These are phyloP conservation scores for Danielozyma ontarioensis DNA, from an alignment of 805 yeast species.

Conservation along the genomic window DNA sequence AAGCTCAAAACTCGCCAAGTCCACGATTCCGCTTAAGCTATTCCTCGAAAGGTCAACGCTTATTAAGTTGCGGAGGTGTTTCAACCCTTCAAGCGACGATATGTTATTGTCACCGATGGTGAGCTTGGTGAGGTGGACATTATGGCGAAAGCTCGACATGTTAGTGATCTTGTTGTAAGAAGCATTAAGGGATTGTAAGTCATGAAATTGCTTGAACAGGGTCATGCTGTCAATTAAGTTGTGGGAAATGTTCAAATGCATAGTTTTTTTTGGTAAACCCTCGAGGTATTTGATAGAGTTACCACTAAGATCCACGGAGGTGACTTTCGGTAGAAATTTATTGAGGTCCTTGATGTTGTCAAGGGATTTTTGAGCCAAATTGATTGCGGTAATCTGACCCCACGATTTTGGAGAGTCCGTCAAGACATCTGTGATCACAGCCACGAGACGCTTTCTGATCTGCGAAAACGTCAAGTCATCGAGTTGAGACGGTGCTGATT, in stretches of 20 bases:
- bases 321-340: slow-evolving; percentile 40
- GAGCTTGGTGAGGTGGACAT: slow-evolving; percentile 40
- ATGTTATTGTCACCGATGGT: slow-evolving; percentile 34
- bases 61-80: slow-evolving; percentile 33
- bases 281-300: slow-evolving; percentile 39
- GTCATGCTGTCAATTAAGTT: slow-evolving; percentile 39
- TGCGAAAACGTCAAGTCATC: slow-evolving; percentile 45
- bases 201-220: slow-evolving; percentile 33
- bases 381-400: slow-evolving; percentile 35
- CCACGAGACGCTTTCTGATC: slow-evolving; percentile 37
- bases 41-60: slow-evolving; percentile 40
- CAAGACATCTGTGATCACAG: slow-evolving; percentile 40
- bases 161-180: slow-evolving; percentile 31
- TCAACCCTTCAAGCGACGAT: slow-evolving; percentile 30
- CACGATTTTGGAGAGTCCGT: slow-evolving; percentile 34
- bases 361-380: slow-evolving; percentile 27
- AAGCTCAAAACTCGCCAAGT: slow-evolving; percentile 29
- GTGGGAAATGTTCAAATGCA: slow-evolving; percentile 31
- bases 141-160: slow-evolving; percentile 29
- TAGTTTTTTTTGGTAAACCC: slow-evolving; percentile 39
- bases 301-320: slow-evolving; percentile 33
- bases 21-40: slow-evolving; percentile 30
- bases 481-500: slow-evolving; percentile 23
- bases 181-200: slow-evolving; percentile 40
- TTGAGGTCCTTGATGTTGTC: slow-evolving; percentile 40